Evolutionary conservation across 2,329 filamentous ascomycete species (phyloP).

Genomic region (Ceratocystiopsis minuta): DNA sequence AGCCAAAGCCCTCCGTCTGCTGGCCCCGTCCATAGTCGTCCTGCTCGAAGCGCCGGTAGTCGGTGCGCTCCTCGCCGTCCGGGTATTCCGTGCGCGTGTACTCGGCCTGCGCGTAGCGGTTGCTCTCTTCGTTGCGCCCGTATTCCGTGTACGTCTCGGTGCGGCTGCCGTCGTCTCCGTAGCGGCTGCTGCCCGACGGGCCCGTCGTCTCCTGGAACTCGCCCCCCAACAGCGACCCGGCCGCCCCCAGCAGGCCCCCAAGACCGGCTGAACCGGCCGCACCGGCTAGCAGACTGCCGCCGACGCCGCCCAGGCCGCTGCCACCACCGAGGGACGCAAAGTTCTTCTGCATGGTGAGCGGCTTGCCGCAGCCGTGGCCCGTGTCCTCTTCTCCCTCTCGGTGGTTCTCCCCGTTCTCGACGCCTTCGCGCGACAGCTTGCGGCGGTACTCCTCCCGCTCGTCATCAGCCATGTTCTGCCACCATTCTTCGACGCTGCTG

Average conservation of each 20-base stretch:
- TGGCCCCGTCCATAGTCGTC: constrained; percentile 20
- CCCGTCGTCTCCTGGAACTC: constrained; percentile 29
- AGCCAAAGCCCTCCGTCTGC: constrained; percentile 29
- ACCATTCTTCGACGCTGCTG: constrained; percentile 66
- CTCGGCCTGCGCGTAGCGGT: constrained; percentile 42
- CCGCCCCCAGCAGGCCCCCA: constrained; percentile 53
- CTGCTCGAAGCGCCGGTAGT: constrained; percentile 44
- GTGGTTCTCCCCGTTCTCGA: constrained; percentile 64
- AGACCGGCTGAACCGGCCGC: constrained; percentile 42
- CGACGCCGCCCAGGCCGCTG: constrained; percentile 13
- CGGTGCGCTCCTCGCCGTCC: constrained; percentile 36
- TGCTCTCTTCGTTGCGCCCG: constrained; percentile 28
- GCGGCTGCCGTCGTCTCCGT: constrained; percentile 40
- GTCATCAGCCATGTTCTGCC: constrained; percentile 44
- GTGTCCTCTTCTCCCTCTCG: constrained; percentile 69
- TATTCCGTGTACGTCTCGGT: constrained; percentile 44
- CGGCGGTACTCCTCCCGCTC: constrained; percentile 50
- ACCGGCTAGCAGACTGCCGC: neutral
- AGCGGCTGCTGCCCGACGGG: constrained; percentile 28
- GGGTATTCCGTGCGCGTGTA: constrained; percentile 39
- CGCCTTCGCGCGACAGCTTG: constrained; percentile 63
- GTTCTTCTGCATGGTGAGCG: constrained; percentile 60
- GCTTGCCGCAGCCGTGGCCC: constrained; percentile 66
- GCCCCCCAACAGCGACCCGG: constrained; percentile 41
- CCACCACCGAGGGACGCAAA: constrained; percentile 20